A percentile compares a stretch with the other conserved stretches of the same genome.
Evolutionary conservation across 345 rosid species (phyloP).

Genomic region (Salix brachista): DNA sequence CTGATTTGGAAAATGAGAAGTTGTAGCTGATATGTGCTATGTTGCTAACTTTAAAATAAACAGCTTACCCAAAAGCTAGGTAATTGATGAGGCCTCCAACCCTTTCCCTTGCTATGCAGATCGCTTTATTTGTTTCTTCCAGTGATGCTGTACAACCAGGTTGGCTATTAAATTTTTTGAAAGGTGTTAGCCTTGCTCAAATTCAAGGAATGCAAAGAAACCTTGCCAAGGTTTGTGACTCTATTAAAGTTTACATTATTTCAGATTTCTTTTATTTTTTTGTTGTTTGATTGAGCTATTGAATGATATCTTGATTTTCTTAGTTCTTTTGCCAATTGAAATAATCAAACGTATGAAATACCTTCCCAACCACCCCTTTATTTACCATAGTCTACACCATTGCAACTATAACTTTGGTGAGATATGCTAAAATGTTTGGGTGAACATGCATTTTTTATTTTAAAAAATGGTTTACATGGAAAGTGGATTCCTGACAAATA

Average conservation of each 20-base stretch:
- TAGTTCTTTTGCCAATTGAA: no score
- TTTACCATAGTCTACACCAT: no score
- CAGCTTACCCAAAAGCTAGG: neutral
- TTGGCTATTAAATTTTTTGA: slow-evolving; percentile 66
- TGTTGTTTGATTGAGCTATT: neutral
- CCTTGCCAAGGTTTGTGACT: slow-evolving; percentile 63
- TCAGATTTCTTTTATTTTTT: neutral
- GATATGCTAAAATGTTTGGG: no score
- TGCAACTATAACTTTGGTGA: no score
- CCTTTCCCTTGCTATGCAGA: slow-evolving; percentile 38
- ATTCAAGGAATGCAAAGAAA: slow-evolving; percentile 52
- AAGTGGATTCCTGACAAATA: no score
- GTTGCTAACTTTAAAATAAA: no score
- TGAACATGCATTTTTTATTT: no score
- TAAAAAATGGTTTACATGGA: no score
- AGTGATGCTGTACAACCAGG: slow-evolving; percentile 75
- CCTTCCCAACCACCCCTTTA: no score
- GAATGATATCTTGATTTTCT: neutral
- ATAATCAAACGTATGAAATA: no score
- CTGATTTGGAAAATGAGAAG: no score
- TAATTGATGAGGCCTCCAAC: neutral
- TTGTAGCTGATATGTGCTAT: no score
- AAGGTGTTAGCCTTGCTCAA: slow-evolving; percentile 47
- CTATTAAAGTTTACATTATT: neutral
- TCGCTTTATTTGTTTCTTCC: slow-evolving; percentile 78